Evolutionary conservation across 2,329 filamentous ascomycete genomes (phyloP).

Genomic region (Coleophoma eucalyptorum): DNA sequence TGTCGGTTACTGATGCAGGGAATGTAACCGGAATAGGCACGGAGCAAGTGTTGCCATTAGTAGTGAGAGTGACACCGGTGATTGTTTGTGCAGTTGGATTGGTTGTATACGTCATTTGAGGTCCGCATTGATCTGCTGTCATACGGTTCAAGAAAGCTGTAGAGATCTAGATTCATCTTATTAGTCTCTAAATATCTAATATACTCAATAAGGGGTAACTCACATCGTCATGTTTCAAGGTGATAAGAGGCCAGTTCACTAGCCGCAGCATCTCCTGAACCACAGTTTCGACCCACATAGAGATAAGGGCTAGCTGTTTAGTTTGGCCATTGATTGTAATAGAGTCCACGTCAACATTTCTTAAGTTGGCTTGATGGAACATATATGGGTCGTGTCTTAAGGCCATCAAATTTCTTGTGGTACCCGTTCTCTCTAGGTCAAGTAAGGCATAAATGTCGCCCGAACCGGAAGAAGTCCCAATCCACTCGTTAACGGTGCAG

Average conservation of each 20-base stretch:
- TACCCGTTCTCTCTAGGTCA: constrained; percentile 44
- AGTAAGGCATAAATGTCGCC: constrained; percentile 50
- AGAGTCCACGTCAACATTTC: constrained; percentile 39
- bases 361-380: constrained; percentile 60
- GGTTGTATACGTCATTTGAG: constrained; percentile 14
- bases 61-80: constrained; percentile 34
- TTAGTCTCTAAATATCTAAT: background rate
- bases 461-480: constrained; percentile 50
- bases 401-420: constrained; percentile 51
- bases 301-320: constrained; percentile 18
- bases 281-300: constrained; percentile 26
- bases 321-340: constrained; percentile 22
- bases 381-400: constrained; percentile 33
- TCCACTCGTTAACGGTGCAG: constrained; percentile 58
- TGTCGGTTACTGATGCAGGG: constrained; percentile 30
- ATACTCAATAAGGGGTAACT: constrained; percentile 21
- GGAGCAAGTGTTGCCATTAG: constrained; percentile 27
- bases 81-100: constrained; percentile 13
- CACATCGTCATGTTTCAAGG: constrained; percentile 52
- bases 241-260: constrained; percentile 51
- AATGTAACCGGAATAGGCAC: constrained; percentile 21
- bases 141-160: constrained; percentile 46
- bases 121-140: constrained; percentile 14
- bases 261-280: constrained; percentile 19
- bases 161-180: constrained; percentile 4